A percentile compares a stretch with the other conserved stretches of the same genome.
phyloP scores from a whole-genome alignment of 257 asterid genomes.

The Solanum clarkiae region DNA sequence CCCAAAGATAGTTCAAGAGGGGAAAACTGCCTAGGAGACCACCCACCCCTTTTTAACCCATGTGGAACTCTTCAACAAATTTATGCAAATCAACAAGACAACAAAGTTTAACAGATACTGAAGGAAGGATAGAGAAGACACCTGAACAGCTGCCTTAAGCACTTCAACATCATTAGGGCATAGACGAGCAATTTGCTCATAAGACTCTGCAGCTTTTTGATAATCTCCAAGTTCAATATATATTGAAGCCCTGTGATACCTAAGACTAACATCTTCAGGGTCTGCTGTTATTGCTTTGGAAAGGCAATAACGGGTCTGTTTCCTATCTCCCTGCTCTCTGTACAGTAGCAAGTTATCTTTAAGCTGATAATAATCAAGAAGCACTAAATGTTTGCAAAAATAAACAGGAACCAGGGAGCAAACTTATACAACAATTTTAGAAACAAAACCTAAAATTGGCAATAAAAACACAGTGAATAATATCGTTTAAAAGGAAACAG shows the following conservation, averaged over 20 bases:
- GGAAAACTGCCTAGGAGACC: background rate
- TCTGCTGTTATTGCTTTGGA: slow-evolving; percentile 70
- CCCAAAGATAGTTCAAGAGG: background rate
- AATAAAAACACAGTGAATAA: background rate
- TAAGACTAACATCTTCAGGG: slow-evolving; percentile 58
- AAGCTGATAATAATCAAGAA: background rate
- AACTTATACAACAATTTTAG: background rate
- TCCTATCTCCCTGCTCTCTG: slow-evolving; percentile 55
- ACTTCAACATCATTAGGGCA: slow-evolving; percentile 42
- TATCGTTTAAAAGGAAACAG: background rate
- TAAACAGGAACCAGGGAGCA: background rate
- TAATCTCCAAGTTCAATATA: slow-evolving; percentile 53
- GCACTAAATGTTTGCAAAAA: background rate
- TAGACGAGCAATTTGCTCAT: slow-evolving; percentile 52
- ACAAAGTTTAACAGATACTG: background rate
- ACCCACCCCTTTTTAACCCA: background rate
- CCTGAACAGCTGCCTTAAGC: slow-evolving; percentile 48
- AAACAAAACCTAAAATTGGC: background rate
- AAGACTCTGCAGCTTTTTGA: slow-evolving; percentile 66
- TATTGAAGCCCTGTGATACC: slow-evolving; percentile 49
- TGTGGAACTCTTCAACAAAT: background rate
- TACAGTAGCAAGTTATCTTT: background rate
- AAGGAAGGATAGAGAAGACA: slow-evolving; percentile 3
- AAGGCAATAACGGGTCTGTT: slow-evolving; percentile 65
- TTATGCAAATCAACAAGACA: background rate